phyloP scores from a whole-genome alignment of 2,329 filamentous ascomycete genomes.

The Calonectria ilicicola region DNA sequence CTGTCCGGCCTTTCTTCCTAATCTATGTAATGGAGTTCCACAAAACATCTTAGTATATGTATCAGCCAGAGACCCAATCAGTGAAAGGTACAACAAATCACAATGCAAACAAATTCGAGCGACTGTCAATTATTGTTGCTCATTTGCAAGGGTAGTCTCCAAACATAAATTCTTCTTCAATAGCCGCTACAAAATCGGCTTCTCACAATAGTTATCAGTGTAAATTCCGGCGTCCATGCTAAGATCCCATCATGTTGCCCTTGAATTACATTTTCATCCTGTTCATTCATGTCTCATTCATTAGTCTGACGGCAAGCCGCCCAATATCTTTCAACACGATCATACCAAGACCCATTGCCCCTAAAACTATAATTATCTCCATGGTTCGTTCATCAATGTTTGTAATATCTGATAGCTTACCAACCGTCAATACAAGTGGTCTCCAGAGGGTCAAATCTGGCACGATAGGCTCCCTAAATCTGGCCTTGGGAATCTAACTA shows the following conservation, averaged over 20 bases:
- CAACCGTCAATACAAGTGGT: conserved; percentile 61
- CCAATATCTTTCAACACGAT: background rate
- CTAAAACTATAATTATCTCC: conserved; percentile 72
- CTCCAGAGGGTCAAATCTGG: conserved; percentile 72
- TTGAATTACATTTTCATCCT: conserved; percentile 16
- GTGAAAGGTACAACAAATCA: background rate
- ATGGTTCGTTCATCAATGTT: conserved; percentile 60
- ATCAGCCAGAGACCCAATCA: background rate
- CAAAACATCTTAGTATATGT: conserved; percentile 32
- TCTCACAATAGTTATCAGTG: background rate
- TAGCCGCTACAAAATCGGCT: background rate
- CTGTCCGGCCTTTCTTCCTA: background rate
- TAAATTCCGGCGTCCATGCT: background rate
- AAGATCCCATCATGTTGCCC: conserved; percentile 24
- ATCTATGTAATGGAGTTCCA: conserved; percentile 21
- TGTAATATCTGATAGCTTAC: background rate
- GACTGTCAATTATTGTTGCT: background rate
- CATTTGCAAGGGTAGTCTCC: background rate
- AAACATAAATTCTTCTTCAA: conserved; percentile 19
- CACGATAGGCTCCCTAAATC: conserved; percentile 61
- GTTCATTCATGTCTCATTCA: background rate
- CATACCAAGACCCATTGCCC: conserved; percentile 51
- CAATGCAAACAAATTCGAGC: background rate
- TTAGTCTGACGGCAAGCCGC: background rate
- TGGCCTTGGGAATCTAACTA: conserved; percentile 66